Conservation (phyloP, 73 alveolate species). For the Paramecium caudatum region DNA sequence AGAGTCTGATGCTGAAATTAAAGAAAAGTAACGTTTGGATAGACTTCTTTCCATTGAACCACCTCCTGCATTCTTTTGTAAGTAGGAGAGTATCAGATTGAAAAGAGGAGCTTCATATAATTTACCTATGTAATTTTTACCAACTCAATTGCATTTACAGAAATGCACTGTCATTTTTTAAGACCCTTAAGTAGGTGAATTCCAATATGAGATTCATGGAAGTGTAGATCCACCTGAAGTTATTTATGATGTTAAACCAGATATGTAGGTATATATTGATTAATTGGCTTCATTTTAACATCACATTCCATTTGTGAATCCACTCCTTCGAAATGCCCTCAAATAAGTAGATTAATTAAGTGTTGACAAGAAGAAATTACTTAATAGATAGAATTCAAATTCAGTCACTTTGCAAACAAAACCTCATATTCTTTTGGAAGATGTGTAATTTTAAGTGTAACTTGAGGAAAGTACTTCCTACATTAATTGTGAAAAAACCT, state of each 20-base stretch:
- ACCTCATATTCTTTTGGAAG: conserved; percentile 54
- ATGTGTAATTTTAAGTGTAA: background rate
- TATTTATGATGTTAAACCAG: conserved; percentile 46
- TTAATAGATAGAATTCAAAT: conserved; percentile 22
- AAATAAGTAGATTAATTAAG: conserved; percentile 60
- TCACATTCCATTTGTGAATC: conserved; percentile 71
- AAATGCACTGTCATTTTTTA: conserved; percentile 94
- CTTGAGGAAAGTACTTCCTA: conserved; percentile 6
- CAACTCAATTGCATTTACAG: conserved; percentile 94
- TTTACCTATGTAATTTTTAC: conserved; percentile 86
- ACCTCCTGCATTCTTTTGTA: conserved; percentile 90
- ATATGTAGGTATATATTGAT: conserved; percentile 46
- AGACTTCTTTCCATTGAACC: conserved; percentile 44
- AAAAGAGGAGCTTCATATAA: conserved; percentile 38
- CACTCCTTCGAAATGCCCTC: conserved; percentile 24
- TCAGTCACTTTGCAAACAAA: conserved; percentile 29
- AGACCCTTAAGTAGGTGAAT: conserved; percentile 97
- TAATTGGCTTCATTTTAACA: conserved; percentile 39
- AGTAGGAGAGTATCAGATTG: conserved; percentile 39
- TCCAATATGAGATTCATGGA: conserved; percentile 96
- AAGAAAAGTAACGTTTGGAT: conserved; percentile 53
- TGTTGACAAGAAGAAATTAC: conserved; percentile 55
- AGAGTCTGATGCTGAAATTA: conserved; percentile 58
- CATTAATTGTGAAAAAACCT: background rate
- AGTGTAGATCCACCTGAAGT: conserved; percentile 95